phyloP scores from a whole-genome alignment of 192 early-diverging fungal genomes.

The Rhizoclosmatium sp. region DNA sequence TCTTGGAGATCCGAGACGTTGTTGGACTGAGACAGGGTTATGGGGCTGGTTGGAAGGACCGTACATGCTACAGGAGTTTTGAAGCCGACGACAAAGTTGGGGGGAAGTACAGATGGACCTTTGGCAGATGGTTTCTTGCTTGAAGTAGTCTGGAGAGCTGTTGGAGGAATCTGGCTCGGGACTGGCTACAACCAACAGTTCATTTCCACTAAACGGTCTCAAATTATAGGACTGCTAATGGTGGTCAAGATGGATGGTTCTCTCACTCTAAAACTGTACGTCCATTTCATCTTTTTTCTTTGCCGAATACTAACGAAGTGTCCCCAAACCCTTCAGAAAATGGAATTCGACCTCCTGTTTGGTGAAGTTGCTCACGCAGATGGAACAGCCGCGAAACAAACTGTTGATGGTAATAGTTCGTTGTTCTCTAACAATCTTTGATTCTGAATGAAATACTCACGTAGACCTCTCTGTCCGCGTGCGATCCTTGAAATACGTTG shows the following conservation, averaged over 20 bases:
- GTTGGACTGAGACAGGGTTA: too few relatives aligned
- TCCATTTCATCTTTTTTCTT: too few relatives aligned
- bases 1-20: too few relatives aligned
- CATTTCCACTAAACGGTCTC: not conserved
- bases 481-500: constrained; percentile 82
- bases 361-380: constrained; percentile 68
- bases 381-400: constrained; percentile 41
- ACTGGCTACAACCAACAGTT: not conserved
- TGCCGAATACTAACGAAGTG: not conserved
- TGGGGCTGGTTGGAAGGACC: too few relatives aligned
- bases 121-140: not conserved
- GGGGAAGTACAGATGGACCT: too few relatives aligned
- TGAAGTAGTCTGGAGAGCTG: not conserved
- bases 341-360: constrained; percentile 71
- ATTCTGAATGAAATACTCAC: not conserved
- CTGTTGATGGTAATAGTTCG: not conserved
- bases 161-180: too few relatives aligned
- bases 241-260: constrained; percentile 53
- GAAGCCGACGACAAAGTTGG: too few relatives aligned
- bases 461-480: constrained; percentile 76
- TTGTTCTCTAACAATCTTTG: not conserved
- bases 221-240: constrained; percentile 35
- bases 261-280: constrained; percentile 70
- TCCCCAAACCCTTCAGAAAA: constrained; percentile 33
- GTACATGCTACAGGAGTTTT: too few relatives aligned